Evolutionary conservation across 805 yeast species (phyloP), one percentile per base, ranked within the genome.

Genomic region (Scheffersomyces coipomensis): DNA sequence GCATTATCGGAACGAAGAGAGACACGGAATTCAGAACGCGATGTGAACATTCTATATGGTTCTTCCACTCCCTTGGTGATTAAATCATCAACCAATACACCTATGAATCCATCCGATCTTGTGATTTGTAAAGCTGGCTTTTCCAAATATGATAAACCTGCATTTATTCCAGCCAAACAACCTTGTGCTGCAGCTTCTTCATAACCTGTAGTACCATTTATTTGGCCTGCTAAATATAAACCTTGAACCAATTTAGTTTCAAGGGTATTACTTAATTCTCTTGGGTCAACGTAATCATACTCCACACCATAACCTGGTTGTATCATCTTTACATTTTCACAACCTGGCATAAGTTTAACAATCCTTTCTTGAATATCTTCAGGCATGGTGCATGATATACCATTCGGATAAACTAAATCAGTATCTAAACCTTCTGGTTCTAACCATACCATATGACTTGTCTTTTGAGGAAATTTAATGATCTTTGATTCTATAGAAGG

Each of bases 271-370:
- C 73, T 73, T 40, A 93, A 70, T 54, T 90, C 96, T 47, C 96
- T 74, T 2, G 99, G 99, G 55, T 93, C 97, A 21, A 93, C 83
- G 58, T 88, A 93, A 55, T 93, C 99, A 57, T 93, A 93, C 61
- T 93, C 99, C 2, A 93, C 99, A n/a, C 99, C 99, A 57, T 93
- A 93, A 0, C 97, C 99, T 0, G 97, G 97, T 56, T 90, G 97
- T 10, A 84, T 57, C 86, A 93, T 88, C n/a, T 65, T 69, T 0
- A 85, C 97, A 47, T 86, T 80, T 51, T 88, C 96, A 35, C 95
- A 75, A 0, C 99, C 99, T 3, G 88, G 85, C 44, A 93, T 86
- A 68, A 88, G 66, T 42, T 73, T 69, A 39, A 93, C 75, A 73
- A 90, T 75, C 46, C 77, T 70, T 17, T 73, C 74, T 62, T 93